Evolutionary conservation across 306 rosid species (phyloP), one percentile per base, ranked within the genome.

Genomic region (Quercus glauca): DNA sequence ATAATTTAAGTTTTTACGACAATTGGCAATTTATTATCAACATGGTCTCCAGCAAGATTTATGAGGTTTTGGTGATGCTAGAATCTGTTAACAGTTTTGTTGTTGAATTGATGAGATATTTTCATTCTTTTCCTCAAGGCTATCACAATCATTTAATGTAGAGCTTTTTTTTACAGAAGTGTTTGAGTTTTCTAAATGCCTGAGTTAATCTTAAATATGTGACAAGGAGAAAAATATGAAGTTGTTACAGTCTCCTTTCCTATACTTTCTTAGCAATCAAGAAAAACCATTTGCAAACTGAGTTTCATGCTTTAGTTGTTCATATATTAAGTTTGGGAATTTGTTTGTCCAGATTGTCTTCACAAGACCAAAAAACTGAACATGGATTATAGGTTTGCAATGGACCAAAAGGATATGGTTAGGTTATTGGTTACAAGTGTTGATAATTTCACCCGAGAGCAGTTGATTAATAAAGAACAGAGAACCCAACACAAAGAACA

Each of bases 401-500:
- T 91, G 97, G 92, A 89, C 73, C 92, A 95, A 68, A 89, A 85
- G 85, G 93, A 91, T 72, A 89, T 86, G 14, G 89, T 73, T 11
- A 89, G 91, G 73, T 79, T 91, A 72, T 76, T 92, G 85, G 85
- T 82, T 1, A 83, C 92, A 53, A 84, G 85, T 2, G 75, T 87
- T 18, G 94, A 91, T 81, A 81, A 91, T 78, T 94, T 90, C 81
- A 86, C 86, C 43, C 86, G 82, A 74, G 93, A 84, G 67, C 85
- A 91, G 75, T 80, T 92, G 85, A 86, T 90, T 83, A 80, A 91
- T 77, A 92, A 86, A 74, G 95, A 94, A 67, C 72, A 83, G 82
- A 85, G 97, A 78, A 83, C 76, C 33, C 88, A 85, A 49, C 94
- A 92, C 78, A 92, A 88, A 76, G 97, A 94, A 76, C 92, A 91